A percentile compares a stretch with the other conserved stretches of the same genome.
phyloP scores from a whole-genome alignment of 2,329 filamentous ascomycete species.

The Trichoderma sp. region DNA sequence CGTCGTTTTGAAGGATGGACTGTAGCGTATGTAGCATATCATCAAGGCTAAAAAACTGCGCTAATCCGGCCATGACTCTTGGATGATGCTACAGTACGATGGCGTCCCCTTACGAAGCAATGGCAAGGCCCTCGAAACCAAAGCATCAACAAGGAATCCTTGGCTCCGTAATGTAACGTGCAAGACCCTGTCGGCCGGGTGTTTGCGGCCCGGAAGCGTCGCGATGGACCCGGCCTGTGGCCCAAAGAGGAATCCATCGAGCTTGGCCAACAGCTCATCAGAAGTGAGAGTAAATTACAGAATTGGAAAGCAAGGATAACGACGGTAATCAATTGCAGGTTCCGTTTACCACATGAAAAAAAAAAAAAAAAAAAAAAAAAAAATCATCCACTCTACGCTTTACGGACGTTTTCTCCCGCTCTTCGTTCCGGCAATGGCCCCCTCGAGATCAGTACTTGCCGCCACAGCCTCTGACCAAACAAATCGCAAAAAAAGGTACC shows the following conservation, averaged over 20 bases:
- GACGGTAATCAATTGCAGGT: background rate
- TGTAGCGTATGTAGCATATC: background rate
- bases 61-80: background rate
- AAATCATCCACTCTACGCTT: too few relatives aligned
- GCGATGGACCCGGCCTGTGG: background rate
- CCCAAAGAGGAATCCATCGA: background rate
- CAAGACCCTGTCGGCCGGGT: slow-evolving; percentile 10
- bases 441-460: too few relatives aligned
- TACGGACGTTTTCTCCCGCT: too few relatives aligned
- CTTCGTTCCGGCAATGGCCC: too few relatives aligned
- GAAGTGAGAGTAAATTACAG: background rate
- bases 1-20: background rate
- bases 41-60: background rate
- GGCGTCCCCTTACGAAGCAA: background rate
- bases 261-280: background rate
- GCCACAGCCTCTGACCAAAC: background rate
- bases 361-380: too few relatives aligned
- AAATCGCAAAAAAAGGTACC: background rate
- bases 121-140: background rate
- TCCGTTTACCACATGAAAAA: background rate
- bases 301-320: background rate
- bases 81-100: background rate
- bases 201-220: slow-evolving; percentile 11
- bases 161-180: background rate
- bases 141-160: background rate